Conservation (phyloP, 192 early-diverging fungal species). For the Mortierella alpina region DNA sequence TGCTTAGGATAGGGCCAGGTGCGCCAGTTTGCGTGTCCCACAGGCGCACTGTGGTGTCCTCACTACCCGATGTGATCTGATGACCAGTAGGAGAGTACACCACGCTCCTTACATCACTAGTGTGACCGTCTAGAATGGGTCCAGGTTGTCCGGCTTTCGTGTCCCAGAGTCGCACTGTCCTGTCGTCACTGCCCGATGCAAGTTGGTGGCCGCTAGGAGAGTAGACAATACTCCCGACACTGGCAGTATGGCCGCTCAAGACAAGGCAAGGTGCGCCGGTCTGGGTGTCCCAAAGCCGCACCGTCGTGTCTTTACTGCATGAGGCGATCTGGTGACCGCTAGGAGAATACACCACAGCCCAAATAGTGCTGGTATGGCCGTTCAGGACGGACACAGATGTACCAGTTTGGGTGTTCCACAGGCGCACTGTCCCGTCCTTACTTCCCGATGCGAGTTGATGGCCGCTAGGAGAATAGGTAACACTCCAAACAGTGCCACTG, state of each 20-base stretch:
- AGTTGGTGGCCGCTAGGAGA: neutral
- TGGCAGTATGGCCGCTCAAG: conserved; percentile 3
- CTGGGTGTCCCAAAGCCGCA: conserved; percentile 2
- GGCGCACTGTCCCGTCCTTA: conserved; percentile 15
- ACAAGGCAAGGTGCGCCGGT: neutral
- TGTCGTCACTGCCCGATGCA: neutral
- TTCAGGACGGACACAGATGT: neutral
- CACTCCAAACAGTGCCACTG: neutral
- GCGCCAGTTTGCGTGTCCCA: neutral
- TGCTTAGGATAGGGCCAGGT: neutral
- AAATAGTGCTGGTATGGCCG: conserved; percentile 4
- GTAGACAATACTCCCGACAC: neutral
- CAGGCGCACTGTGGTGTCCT: neutral
- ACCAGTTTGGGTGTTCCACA: conserved; percentile 16
- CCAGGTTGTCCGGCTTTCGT: neutral
- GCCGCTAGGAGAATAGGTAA: conserved; percentile 5
- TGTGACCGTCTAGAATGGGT: neutral
- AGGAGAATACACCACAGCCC: conserved; percentile 4
- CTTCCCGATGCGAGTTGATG: conserved; percentile 15
- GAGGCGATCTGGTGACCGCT: conserved; percentile 16
- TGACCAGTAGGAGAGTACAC: neutral
- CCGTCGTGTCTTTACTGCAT: neutral
- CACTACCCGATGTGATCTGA: neutral
- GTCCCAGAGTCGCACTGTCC: neutral
- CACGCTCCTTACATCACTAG: neutral